Evolutionary conservation across 805 yeast genomes (phyloP).

Genomic region (Kurtzmaniella fragi): DNA sequence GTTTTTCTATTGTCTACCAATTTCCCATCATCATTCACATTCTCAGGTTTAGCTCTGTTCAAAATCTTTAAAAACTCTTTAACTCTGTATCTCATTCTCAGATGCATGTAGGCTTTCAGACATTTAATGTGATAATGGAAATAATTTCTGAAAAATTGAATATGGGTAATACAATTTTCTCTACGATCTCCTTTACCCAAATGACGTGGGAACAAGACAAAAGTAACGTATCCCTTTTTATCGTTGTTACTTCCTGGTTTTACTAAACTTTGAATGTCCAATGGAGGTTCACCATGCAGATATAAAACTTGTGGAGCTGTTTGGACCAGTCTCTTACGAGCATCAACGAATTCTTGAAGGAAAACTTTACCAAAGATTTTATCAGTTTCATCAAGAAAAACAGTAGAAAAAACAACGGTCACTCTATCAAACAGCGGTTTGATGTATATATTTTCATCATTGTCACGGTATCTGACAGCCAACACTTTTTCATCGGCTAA

Average conservation of each 20-base stretch:
- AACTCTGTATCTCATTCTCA: conserved; percentile 96
- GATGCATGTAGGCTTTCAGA: conserved; percentile 96
- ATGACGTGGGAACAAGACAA: conserved; percentile 81
- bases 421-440: conserved; percentile 94
- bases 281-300: conserved; percentile 87
- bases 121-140: conserved; percentile 99
- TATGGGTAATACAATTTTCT: conserved; percentile 86
- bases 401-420: conserved; percentile 90
- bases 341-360: conserved; percentile 91
- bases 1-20: conserved; percentile 52
- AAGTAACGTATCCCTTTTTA: conserved; percentile 51
- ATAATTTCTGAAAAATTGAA: conserved; percentile 89
- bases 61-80: conserved; percentile 90
- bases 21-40: conserved; percentile 62
- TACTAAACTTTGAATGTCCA: conserved; percentile 50
- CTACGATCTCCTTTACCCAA: conserved; percentile 56
- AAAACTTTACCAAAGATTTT: conserved; percentile 85
- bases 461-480: conserved; percentile 79
- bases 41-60: conserved; percentile 95
- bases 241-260: conserved; percentile 28
- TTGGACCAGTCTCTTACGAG: conserved; percentile 91
- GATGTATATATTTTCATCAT: conserved; percentile 81
- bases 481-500: conserved; percentile 53
- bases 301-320: conserved; percentile 97
- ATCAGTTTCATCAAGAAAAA: conserved; percentile 96